Percentiles rank a stretch among this genome's conserved stretches.
These are phyloP conservation scores for Trichaptum fuscoviolaceum DNA, from an alignment of 768 basidiomycete species.

Conservation along the genomic window DNA sequence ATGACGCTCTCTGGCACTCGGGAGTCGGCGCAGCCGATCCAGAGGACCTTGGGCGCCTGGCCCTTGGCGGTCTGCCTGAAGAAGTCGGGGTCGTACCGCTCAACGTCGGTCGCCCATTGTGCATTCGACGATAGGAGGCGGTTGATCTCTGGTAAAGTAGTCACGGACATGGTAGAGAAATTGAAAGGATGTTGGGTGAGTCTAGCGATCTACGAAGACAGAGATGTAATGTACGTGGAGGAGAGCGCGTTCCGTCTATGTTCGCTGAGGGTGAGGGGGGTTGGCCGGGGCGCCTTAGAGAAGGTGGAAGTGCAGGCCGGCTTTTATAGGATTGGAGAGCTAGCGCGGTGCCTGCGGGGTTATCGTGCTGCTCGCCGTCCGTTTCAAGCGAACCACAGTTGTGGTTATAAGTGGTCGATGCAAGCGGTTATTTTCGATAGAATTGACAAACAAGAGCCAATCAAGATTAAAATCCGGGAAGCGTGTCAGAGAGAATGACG, in stretches of 20 bases:
- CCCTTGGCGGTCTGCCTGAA: conserved; percentile 56
- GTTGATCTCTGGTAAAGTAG: conserved; percentile 23
- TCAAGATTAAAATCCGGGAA: neutral
- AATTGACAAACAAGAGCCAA: neutral
- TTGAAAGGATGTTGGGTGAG: neutral
- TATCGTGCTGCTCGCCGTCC: conserved; percentile 59
- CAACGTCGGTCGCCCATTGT: conserved; percentile 64
- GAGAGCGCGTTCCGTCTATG: neutral
- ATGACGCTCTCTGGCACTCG: conserved; percentile 78
- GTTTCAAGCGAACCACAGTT: conserved; percentile 47
- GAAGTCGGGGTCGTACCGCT: conserved; percentile 52
- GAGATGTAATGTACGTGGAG: neutral
- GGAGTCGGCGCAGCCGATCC: conserved; percentile 83
- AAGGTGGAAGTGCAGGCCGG: neutral
- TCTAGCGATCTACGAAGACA: conserved; percentile 1
- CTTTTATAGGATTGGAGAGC: neutral
- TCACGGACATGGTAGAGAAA: neutral
- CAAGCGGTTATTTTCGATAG: neutral
- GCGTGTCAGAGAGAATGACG: neutral
- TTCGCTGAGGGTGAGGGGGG: neutral
- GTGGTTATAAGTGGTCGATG: neutral
- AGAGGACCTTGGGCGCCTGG: conserved; percentile 70
- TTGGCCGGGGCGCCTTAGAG: neutral
- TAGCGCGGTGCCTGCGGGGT: neutral
- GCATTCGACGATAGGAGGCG: conserved; percentile 48